Conservation (phyloP, 1,139 yeast species). For the Scheffersomyces lignicola region DNA sequence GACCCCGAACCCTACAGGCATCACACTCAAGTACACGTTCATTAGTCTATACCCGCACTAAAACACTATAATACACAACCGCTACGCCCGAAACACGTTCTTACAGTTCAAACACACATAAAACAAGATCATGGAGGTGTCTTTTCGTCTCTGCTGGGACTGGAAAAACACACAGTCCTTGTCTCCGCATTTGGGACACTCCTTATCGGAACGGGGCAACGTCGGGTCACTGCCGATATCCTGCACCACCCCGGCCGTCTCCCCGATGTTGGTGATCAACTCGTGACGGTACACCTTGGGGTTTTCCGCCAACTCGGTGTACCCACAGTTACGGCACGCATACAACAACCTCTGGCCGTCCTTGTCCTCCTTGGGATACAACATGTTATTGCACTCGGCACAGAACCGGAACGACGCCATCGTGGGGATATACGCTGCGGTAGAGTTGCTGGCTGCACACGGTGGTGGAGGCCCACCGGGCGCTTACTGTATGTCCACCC, state of each 20-base stretch:
- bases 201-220: slow-evolving; percentile 88
- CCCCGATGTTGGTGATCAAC: slow-evolving; percentile 83
- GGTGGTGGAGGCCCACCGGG: too few relatives aligned
- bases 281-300: slow-evolving; percentile 93
- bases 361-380: slow-evolving; percentile 97
- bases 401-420: slow-evolving; percentile 94
- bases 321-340: slow-evolving; percentile 94
- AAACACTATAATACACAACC: slow-evolving; percentile 4
- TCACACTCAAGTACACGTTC: too few relatives aligned
- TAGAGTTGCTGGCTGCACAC: too few relatives aligned
- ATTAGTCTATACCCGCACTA: too few relatives aligned
- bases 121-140: slow-evolving; percentile 92
- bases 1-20: too few relatives aligned
- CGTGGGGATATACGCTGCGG: too few relatives aligned
- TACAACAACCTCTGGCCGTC: slow-evolving; percentile 69
- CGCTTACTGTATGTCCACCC: too few relatives aligned
- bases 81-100: slow-evolving; percentile 57
- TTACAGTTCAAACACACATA: slow-evolving; percentile 90
- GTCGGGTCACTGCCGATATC: slow-evolving; percentile 97
- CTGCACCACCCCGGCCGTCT: slow-evolving; percentile 96
- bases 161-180: slow-evolving; percentile 95
- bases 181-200: slow-evolving; percentile 86
- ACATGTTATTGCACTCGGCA: slow-evolving; percentile 95
- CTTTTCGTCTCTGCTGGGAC: slow-evolving; percentile 90
- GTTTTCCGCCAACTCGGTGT: slow-evolving; percentile 88